These are phyloP conservation scores for Calycina marina DNA, from an alignment of 2,329 filamentous ascomycete genomes.

Conservation along the genomic window DNA sequence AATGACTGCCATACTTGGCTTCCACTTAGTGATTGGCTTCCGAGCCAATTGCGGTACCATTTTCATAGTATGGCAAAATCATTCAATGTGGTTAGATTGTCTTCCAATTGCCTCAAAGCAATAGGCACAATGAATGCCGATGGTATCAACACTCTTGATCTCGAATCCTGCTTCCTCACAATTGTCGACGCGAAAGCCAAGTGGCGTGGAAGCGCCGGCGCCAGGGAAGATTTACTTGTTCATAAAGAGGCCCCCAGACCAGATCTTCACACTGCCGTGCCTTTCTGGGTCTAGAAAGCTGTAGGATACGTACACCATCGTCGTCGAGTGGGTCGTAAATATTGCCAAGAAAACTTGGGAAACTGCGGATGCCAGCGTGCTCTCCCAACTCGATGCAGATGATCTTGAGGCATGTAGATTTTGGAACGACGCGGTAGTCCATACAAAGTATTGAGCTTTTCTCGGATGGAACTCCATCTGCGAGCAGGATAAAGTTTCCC, in stretches of 20 bases:
- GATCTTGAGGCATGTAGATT: conserved; percentile 52
- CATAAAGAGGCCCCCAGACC: conserved; percentile 61
- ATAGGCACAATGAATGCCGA: conserved; percentile 36
- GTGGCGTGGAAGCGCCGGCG: conserved; percentile 53
- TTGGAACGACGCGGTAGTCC: conserved; percentile 53
- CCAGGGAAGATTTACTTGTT: conserved; percentile 66
- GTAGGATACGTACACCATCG: conserved; percentile 56
- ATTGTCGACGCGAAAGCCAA: conserved; percentile 51
- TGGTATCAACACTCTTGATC: conserved; percentile 33
- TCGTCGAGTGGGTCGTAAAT: conserved; percentile 58
- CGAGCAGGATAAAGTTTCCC: conserved; percentile 52
- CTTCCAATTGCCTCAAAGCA: no score
- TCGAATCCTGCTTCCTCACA: conserved; percentile 56
- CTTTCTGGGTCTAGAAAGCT: conserved; percentile 56
- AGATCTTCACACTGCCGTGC: conserved; percentile 61
- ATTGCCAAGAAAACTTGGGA: conserved; percentile 46
- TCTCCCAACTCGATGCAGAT: conserved; percentile 63
- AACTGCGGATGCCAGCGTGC: conserved; percentile 56
- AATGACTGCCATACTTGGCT: conserved; percentile 53
- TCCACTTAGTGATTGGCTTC: conserved; percentile 54
- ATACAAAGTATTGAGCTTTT: conserved; percentile 54
- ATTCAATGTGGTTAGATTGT: no score
- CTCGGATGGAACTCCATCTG: conserved; percentile 42
- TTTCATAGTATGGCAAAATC: conserved; percentile 56
- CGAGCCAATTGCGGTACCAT: conserved; percentile 64